Percentiles rank a stretch among this genome's conserved stretches.
phyloP scores from a whole-genome alignment of 805 yeast genomes.

The Ogataea sp. region DNA sequence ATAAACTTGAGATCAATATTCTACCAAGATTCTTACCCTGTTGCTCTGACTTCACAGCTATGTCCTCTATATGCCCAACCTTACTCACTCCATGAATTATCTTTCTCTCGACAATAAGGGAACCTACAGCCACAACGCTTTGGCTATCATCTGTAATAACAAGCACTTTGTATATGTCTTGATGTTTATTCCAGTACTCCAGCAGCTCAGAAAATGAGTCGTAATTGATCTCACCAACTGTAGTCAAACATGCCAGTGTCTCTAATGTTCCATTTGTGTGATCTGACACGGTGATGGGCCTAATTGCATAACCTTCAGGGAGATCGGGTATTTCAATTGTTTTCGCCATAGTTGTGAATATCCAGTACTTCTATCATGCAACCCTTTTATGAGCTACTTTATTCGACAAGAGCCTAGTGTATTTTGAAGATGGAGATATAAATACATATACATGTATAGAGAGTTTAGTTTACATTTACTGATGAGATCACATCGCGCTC shows the following conservation, averaged over 20 bases:
- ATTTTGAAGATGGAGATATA: no score
- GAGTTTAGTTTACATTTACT: no score
- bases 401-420: no score
- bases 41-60: constrained; percentile 63
- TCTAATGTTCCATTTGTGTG: constrained; percentile 53
- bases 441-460: no score
- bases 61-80: constrained; percentile 94
- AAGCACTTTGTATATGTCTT: constrained; percentile 53
- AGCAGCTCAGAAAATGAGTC: constrained; percentile 43
- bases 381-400: no score
- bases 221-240: constrained; percentile 65
- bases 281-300: constrained; percentile 51
- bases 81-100: constrained; percentile 76
- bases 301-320: constrained; percentile 63
- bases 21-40: constrained; percentile 84
- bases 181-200: constrained; percentile 46
- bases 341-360: background rate
- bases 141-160: constrained; percentile 53
- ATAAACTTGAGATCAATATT: constrained; percentile 52
- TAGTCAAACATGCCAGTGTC: constrained; percentile 63
- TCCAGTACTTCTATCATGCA: no score
- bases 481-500: no score
- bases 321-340: constrained; percentile 13
- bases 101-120: constrained; percentile 71
- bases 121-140: constrained; percentile 74